Evolutionary conservation across 2,329 filamentous ascomycete species (phyloP), one percentile per base, ranked within the genome.

Genomic region (Aspergillus bombycis): DNA sequence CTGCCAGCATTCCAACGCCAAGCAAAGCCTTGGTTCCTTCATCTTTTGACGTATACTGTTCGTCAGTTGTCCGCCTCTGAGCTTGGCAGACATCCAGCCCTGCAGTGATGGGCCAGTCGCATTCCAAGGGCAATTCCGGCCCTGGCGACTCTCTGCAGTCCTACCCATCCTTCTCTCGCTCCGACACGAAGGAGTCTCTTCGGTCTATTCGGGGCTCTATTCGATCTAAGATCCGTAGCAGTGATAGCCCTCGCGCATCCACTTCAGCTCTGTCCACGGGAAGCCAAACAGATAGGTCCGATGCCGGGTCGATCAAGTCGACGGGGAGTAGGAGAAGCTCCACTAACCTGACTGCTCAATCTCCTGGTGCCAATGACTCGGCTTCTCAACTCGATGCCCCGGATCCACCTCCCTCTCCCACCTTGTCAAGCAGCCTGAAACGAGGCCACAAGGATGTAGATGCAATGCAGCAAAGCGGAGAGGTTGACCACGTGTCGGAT

Each of bases 401-500:
- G 75, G 88, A 75, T 81, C 80, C 89, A 16, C 94, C 94, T 4
- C 94, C 93, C n/a, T 97, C 93, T 1, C 94, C 94, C 3, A 90
- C 94, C 23, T 90, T 94, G 72, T 92, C 91, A 28, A 85, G 88
- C 48, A 90, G 91, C 14, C 81, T 93, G 67, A 90, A 88, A 71
- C 82, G 86, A 60, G 91, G 91, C 6, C 89, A 92, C 69, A 89
- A 92, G 72, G 90, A 94, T 77, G 88, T 97, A 50, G 86, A 86
- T 73, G 90, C 90, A 54, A 94, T 93, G 50, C 91, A 96, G 78
- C 88, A 91, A 59, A 91, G 88, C 57, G 94, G 94, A 61, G 95
- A 99, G 78, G 93, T 99, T 48, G 95, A 96, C 73, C 89, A 94
- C 70, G 93, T 99, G 23, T 98, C 94, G 16, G 95, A 98, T 74